phyloP scores from a whole-genome alignment of 106 monocot species.

The Narthecium ossifragum region DNA sequence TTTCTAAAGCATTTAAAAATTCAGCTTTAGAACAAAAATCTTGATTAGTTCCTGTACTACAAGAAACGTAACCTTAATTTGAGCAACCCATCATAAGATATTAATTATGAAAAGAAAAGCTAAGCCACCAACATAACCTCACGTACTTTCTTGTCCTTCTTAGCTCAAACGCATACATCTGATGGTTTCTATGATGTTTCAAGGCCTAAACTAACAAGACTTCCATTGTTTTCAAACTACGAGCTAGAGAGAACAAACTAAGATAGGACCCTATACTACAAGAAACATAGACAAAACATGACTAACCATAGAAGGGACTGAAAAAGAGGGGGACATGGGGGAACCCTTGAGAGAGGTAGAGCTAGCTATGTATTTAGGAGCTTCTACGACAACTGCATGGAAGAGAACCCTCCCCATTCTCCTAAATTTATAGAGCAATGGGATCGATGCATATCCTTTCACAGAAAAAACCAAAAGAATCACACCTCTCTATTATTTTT shows the following conservation, averaged over 20 bases:
- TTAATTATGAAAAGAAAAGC: no score
- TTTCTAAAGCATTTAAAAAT: no score
- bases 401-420: neutral
- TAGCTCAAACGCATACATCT: neutral
- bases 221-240: neutral
- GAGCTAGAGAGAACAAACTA: neutral
- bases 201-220: neutral
- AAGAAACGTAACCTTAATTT: no score
- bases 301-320: slow-evolving; percentile 32
- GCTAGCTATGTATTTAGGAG: neutral
- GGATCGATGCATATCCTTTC: slow-evolving; percentile 7
- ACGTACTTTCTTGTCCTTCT: no score
- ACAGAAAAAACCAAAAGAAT: no score
- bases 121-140: no score
- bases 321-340: slow-evolving; percentile 27
- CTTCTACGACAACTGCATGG: neutral
- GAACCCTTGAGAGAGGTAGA: slow-evolving; percentile 1
- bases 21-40: no score
- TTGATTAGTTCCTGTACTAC: no score
- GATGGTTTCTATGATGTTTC: neutral
- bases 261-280: neutral
- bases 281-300: neutral
- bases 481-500: no score
- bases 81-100: no score
- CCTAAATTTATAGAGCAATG: neutral